Percentiles rank a stretch among this genome's conserved stretches.
Evolutionary conservation across 768 basidiomycete species (phyloP).

Genomic region (Suillus ampliporus): DNA sequence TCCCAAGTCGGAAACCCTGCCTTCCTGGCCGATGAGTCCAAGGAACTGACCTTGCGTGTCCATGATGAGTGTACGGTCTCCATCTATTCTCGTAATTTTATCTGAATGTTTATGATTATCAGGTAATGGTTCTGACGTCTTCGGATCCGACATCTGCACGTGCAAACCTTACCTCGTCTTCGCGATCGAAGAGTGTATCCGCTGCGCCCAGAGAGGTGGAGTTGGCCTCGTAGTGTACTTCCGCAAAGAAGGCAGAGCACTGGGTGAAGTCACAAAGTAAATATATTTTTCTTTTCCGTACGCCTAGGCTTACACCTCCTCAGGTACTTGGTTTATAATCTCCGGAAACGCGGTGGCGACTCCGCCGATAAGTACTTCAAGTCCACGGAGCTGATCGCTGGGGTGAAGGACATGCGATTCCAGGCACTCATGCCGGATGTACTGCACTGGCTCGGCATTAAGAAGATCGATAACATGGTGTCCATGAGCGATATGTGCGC

Average conservation of each 20-base stretch:
- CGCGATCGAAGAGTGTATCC: conserved; percentile 93
- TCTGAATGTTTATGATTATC: not conserved
- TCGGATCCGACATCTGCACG: conserved; percentile 91
- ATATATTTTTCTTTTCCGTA: conserved; percentile 25
- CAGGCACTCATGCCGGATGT: conserved; percentile 95
- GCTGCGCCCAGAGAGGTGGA: conserved; percentile 81
- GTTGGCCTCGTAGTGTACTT: conserved; percentile 95
- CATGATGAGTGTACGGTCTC: conserved; percentile 84
- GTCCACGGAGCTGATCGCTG: conserved; percentile 90
- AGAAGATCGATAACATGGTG: conserved; percentile 88
- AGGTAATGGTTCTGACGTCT: conserved; percentile 96
- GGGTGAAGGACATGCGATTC: conserved; percentile 97
- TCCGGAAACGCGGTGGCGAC: conserved; percentile 94
- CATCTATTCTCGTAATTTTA: not conserved
- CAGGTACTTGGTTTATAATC: conserved; percentile 94
- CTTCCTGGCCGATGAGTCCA: conserved; percentile 73
- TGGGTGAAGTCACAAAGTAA: conserved; percentile 93
- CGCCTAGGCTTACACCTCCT: conserved; percentile 5
- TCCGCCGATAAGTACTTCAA: conserved; percentile 94
- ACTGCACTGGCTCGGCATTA: conserved; percentile 92
- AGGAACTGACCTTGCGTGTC: conserved; percentile 85
- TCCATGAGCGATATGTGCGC: conserved; percentile 86
- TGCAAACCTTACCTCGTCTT: conserved; percentile 93
- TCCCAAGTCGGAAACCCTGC: conserved; percentile 80
- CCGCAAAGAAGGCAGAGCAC: conserved; percentile 90